phyloP scores from a whole-genome alignment of 2,329 filamentous ascomycete species.

The Alternaria sp. region DNA sequence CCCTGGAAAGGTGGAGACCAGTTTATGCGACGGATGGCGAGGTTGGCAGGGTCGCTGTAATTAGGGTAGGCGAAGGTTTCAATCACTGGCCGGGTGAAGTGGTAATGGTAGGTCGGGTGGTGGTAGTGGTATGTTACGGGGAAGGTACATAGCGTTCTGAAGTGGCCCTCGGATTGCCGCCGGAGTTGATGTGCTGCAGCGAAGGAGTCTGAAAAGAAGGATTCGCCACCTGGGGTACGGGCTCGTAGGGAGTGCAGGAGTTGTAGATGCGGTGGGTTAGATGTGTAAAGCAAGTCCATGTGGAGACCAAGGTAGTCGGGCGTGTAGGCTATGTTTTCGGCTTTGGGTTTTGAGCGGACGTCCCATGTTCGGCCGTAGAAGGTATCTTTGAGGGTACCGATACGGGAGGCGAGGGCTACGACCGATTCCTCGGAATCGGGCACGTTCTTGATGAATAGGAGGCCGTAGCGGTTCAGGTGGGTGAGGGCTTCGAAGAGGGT shows the following conservation, averaged over 20 bases:
- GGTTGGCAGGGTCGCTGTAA: conserved; percentile 38
- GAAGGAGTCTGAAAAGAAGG: conserved; percentile 81
- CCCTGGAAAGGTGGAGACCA: conserved; percentile 86
- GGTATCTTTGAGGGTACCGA: conserved; percentile 81
- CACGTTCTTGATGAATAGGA: conserved; percentile 78
- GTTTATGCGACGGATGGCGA: conserved; percentile 56
- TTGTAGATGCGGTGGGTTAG: conserved; percentile 79
- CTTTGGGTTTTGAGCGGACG: conserved; percentile 78
- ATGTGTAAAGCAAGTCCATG: conserved; percentile 90
- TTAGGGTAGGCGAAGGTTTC: conserved; percentile 45
- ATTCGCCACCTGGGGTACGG: conserved; percentile 78
- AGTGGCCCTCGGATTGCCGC: conserved; percentile 29
- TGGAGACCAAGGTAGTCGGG: conserved; percentile 82
- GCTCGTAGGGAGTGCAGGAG: conserved; percentile 89
- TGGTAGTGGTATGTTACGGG: conserved; percentile 71
- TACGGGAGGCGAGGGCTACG: conserved; percentile 69
- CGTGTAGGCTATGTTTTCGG: conserved; percentile 92
- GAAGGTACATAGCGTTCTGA: conserved; percentile 52
- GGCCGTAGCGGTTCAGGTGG: conserved; percentile 69
- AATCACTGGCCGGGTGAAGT: conserved; percentile 63
- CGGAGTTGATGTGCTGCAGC: conserved; percentile 60
- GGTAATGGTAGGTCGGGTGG: conserved; percentile 67
- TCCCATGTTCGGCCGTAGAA: conserved; percentile 95
- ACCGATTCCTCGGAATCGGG: conserved; percentile 72
- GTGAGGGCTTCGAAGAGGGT: conserved; percentile 67